Base-by-base conservation (phyloP, 345 rosid genomes). In the Salix koriyanagi region DNA sequence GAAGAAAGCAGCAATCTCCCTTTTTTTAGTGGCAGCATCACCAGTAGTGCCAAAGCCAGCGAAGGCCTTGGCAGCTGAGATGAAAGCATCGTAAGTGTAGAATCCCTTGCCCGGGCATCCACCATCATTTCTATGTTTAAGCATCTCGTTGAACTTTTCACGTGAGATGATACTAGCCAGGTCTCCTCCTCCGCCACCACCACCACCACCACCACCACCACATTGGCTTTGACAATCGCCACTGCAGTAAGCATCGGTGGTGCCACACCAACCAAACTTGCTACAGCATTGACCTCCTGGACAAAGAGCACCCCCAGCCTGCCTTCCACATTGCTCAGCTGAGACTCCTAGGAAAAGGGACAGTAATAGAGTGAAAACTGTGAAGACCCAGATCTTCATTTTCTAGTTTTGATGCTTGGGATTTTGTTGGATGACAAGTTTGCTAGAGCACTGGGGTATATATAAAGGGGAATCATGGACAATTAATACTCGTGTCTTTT, bases 1-100 rank as follows among this genome's bases (percentile, higher is more conserved):
- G 12, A 77, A 77, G 75, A 77, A 77, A 48, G 80, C 80, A 26
- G 80, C 80, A 8, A 77, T 50, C 71, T 77, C 80, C 52, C 65
- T 77, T 9, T 71, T 77, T 50, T 75, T 71, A 12, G 75, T 77
- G 48, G 4, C 37, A 54, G 3, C 28, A 54, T 77, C 65, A 1
- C 80, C 80, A 2, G 80, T 71, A 64, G 75, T 71, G 71, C 75
- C 80, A 1, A 77, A 77, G 36, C 58, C 75, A 32, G 61, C 36
- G 30, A 77, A 77, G 32, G 70, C 60, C 39, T 54, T 77, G 19
- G 80, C 75, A 0, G 80, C 80, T 7, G 80, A 11, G 64, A 77
- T 77, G 69, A 77, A 77, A 16, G 80, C 80, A 21, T 77, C 62
- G 13, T 77, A 71, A 13, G 58, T 77, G 23, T 77, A 77, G 65